phyloP scores from a whole-genome alignment of 495 filamentous ascomycete species.

The Trichocladium antarcticum region DNA sequence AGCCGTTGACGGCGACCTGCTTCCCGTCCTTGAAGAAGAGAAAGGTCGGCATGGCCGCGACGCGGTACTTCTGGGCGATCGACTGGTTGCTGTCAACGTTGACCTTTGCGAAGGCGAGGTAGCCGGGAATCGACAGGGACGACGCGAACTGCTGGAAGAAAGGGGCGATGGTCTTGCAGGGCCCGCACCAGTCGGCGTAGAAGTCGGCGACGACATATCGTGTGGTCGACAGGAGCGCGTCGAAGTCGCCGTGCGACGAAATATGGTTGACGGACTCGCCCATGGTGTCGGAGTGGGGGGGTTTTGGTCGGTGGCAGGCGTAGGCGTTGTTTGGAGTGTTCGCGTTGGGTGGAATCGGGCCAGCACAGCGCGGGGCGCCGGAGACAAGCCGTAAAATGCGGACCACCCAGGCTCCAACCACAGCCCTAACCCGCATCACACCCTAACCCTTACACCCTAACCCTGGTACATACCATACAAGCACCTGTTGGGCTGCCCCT shows the following conservation, averaged over 20 bases:
- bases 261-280: constrained; percentile 25
- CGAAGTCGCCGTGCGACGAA: constrained; percentile 29
- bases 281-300: constrained; percentile 8
- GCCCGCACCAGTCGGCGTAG: constrained; percentile 57
- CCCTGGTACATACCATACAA: too few relatives aligned
- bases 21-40: constrained; percentile 72
- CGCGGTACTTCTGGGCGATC: constrained; percentile 37
- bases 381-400: too few relatives aligned
- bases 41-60: constrained; percentile 72
- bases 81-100: constrained; percentile 46
- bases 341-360: too few relatives aligned
- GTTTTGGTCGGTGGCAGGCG: too few relatives aligned
- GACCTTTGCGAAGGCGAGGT: constrained; percentile 49
- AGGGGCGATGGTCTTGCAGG: constrained; percentile 56
- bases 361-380: too few relatives aligned
- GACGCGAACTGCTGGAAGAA: constrained; percentile 43
- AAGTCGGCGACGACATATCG: constrained; percentile 42
- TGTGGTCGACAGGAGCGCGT: constrained; percentile 30
- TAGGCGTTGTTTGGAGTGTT: too few relatives aligned
- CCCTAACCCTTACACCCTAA: too few relatives aligned
- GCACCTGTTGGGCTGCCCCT: too few relatives aligned
- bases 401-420: too few relatives aligned
- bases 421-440: too few relatives aligned
- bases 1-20: constrained; percentile 57
- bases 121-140: constrained; percentile 35